Evolutionary conservation across 495 filamentous ascomycete species (phyloP).

Genomic region (Amniculicola lignicola): DNA sequence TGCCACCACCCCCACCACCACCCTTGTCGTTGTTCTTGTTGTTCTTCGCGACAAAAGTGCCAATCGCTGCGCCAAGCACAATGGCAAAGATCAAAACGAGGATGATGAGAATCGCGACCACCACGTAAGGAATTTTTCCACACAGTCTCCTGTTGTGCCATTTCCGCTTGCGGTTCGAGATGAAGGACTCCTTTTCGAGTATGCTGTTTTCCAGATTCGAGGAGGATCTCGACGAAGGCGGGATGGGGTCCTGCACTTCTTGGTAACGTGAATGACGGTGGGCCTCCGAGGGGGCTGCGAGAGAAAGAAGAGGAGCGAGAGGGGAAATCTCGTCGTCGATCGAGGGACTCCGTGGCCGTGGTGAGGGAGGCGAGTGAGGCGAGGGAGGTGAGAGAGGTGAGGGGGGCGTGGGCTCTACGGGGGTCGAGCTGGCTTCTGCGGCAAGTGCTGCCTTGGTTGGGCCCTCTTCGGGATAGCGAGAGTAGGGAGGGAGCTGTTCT

Average conservation of each 20-base stretch:
- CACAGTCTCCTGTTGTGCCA: conserved; percentile 32
- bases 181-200: conserved; percentile 8
- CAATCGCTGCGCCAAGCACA: conserved; percentile 40
- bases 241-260: too few relatives aligned
- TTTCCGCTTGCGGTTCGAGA: not conserved
- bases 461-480: conserved; percentile 65
- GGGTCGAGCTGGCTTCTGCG: conserved; percentile 14
- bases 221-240: not conserved
- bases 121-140: conserved; percentile 38
- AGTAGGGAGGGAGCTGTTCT: conserved; percentile 87
- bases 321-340: conserved; percentile 10
- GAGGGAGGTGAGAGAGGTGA: conserved; percentile 7
- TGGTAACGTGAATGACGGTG: too few relatives aligned
- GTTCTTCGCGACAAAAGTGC: conserved; percentile 37
- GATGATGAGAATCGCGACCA: conserved; percentile 51
- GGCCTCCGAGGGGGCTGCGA: conserved; percentile 1
- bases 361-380: not conserved
- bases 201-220: not conserved
- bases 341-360: not conserved
- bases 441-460: conserved; percentile 32
- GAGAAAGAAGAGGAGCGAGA: not conserved
- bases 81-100: conserved; percentile 51
- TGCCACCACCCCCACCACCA: not conserved
- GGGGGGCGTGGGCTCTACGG: conserved; percentile 2
- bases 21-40: conserved; percentile 4